Base-by-base conservation (phyloP, 75 land plant species). In the Pinus tabuliformis region DNA sequence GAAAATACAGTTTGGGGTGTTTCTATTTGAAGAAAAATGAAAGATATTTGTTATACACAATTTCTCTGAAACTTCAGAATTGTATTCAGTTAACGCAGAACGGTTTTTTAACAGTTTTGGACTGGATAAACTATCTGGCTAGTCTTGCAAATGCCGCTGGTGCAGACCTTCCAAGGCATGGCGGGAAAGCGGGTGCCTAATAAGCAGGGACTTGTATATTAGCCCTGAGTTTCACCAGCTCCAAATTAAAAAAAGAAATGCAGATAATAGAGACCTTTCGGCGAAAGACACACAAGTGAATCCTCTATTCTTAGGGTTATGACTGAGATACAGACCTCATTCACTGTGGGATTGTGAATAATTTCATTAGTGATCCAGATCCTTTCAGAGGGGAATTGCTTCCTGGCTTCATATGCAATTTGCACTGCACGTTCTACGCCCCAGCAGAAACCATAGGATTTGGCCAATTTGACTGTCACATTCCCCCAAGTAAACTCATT, bases 321-420 rank as follows among this genome's bases (percentile, higher is more conserved):
- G 72, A 65, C 37, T 33, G 70, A 68, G 39, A 68, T n/a, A 79
- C 73, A 68, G 15, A 84, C 98, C 93, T 91, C 57, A 73, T 93
- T 96, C 20, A 96, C 97, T 12, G 97, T 91, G 7, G 99, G 99
- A 60, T 96, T 96, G 82, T 96, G 99, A 56, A 96, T 94, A 54
- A 96, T 96, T 59, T 94, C 97, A 80, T 96, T 96, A 15, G 99
- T 96, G 70, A 94, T 81, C 99, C 99, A 96, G 22, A 96, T 82
- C 78, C 76, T 86, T 87, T 91, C 87, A 3, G 76, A 75, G 0
- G 97, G 99, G 77, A 96, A 96, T 73, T 96, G 94, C 83, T 84
- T 93, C 75, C 91, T 82, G 2, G 99, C 99, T 80, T 96, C 97
- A 77, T 94, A 96, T 15, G 99, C 97, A 73, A 96, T 96, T 83